Evolutionary conservation across 202 grass and related monocot genomes (phyloP).

Genomic region (Musa balbisiana): DNA sequence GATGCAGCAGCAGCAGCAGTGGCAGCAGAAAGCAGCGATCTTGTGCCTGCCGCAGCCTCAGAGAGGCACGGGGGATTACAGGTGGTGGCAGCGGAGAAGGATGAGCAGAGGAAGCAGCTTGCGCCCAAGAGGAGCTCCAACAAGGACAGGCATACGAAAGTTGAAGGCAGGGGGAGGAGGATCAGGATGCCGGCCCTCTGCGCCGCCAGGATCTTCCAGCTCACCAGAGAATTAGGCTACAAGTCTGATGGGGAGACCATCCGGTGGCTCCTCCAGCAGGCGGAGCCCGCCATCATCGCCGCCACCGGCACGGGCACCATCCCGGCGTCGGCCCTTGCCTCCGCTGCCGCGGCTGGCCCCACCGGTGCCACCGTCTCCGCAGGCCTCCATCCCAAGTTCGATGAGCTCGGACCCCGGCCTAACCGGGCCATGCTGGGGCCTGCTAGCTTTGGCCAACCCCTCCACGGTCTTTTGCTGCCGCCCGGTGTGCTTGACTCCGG

Average conservation of each 20-base stretch:
- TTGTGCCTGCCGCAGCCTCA: not conserved
- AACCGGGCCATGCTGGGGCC: not conserved
- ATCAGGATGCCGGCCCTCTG: slow-evolving; percentile 19
- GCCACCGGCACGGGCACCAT: slow-evolving; percentile 21
- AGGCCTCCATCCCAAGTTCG: not conserved
- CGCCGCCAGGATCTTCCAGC: slow-evolving; percentile 20
- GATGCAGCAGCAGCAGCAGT: not conserved
- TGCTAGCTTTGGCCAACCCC: not conserved
- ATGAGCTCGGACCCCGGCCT: not conserved
- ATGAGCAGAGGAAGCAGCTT: slow-evolving; percentile 17
- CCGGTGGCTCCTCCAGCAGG: slow-evolving; percentile 24
- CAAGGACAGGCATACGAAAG: slow-evolving; percentile 18
- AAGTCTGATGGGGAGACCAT: slow-evolving; percentile 24
- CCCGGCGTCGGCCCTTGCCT: slow-evolving; percentile 10
- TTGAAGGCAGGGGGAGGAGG: slow-evolving; percentile 10
- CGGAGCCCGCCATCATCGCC: slow-evolving; percentile 19
- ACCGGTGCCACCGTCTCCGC: not conserved
- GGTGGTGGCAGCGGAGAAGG: not conserved
- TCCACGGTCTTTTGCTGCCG: not conserved
- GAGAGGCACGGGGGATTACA: not conserved
- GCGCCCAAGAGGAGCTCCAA: slow-evolving; percentile 12
- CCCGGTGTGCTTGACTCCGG: not conserved
- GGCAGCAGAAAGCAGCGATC: too few relatives aligned
- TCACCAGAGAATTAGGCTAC: slow-evolving; percentile 16
- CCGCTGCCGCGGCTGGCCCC: not conserved